Evolutionary conservation across 2,329 filamentous ascomycete species (phyloP).

Genomic region (Chaetomium sp.): DNA sequence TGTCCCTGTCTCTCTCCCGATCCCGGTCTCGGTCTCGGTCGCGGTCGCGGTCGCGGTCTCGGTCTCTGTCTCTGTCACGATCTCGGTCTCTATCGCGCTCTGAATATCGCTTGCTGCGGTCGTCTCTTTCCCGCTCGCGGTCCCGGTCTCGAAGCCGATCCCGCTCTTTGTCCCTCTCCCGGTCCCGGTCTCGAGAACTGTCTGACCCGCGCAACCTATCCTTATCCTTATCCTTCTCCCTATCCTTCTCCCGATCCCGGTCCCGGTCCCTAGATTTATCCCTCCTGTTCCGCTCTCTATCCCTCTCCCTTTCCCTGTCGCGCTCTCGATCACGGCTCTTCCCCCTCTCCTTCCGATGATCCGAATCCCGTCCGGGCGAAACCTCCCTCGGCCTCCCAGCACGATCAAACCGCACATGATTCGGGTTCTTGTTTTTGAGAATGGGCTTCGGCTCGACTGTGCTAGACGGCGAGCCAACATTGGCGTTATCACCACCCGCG

Average conservation of each 20-base stretch:
- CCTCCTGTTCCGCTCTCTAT: conserved; percentile 7
- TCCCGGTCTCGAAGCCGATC: conserved; percentile 31
- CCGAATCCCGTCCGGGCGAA: conserved; percentile 26
- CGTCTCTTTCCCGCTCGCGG: conserved; percentile 19
- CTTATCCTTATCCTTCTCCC: not conserved
- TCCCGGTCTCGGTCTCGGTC: conserved; percentile 13
- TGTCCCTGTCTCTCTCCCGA: conserved; percentile 27
- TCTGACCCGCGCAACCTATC: not conserved
- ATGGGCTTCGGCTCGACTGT: conserved; percentile 48
- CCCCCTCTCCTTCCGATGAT: conserved; percentile 6
- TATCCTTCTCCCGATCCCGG: not conserved
- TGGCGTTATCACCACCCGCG: not conserved
- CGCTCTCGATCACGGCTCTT: conserved; percentile 29
- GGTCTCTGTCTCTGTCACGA: conserved; percentile 16
- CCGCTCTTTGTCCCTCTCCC: conserved; percentile 13
- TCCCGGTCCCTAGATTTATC: not conserved
- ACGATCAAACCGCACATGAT: conserved; percentile 49
- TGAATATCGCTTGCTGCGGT: not conserved
- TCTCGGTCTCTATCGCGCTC: conserved; percentile 27
- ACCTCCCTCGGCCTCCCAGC: conserved; percentile 39
- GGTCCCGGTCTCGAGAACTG: not conserved
- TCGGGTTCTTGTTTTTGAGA: conserved; percentile 54
- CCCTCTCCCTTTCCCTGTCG: conserved; percentile 27
- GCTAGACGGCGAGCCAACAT: conserved; percentile 27
- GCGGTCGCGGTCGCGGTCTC: conserved; percentile 8